Conservation (phyloP, 176 grass and related monocot species). For the Poa annua region DNA sequence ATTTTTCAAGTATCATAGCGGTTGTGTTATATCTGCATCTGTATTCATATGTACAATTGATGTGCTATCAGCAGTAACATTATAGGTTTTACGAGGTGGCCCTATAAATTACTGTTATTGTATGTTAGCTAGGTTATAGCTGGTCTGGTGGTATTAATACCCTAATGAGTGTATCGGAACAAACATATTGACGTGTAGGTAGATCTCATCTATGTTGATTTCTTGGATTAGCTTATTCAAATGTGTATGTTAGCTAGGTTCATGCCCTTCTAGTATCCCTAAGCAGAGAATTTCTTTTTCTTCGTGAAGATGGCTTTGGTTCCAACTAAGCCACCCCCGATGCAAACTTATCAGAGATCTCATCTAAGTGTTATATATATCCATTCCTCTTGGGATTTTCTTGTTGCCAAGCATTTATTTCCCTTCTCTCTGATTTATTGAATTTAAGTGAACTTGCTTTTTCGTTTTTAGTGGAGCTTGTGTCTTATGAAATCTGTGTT, state of each 20-base stretch:
- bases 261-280: background rate
- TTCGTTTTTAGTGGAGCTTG: conserved; percentile 9
- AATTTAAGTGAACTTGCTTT: background rate
- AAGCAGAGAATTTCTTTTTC: background rate
- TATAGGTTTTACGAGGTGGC: background rate
- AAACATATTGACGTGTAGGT: background rate
- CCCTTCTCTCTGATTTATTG: background rate
- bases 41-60: background rate
- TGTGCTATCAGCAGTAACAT: background rate
- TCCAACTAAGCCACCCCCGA: background rate
- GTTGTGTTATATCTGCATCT: conserved; percentile 15
- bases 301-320: background rate
- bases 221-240: conserved; percentile 15
- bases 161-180: background rate
- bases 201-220: background rate
- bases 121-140: background rate
- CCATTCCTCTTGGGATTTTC: background rate
- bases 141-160: background rate
- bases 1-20: background rate
- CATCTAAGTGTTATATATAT: background rate
- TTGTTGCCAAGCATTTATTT: background rate
- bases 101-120: background rate
- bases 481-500: background rate
- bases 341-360: background rate
- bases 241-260: conserved; percentile 7